Conservation (phyloP, 305 asterid genomes). For the Solanum hybrid region DNA sequence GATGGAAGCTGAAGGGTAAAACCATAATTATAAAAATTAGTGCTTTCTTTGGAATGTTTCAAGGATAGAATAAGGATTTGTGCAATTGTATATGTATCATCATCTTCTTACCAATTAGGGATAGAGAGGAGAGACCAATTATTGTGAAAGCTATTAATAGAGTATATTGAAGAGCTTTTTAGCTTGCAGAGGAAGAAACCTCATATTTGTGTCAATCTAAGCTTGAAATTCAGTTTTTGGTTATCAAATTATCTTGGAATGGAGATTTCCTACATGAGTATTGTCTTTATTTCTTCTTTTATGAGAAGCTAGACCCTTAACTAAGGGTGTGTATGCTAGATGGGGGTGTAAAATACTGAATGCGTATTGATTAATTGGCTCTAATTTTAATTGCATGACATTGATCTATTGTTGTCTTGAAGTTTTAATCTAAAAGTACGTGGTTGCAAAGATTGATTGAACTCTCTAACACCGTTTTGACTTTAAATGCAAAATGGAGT, state of each 20-base stretch:
- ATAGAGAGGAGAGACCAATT: too few relatives aligned
- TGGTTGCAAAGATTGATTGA: not conserved
- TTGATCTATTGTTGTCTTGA: not conserved
- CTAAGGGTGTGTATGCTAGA: not conserved
- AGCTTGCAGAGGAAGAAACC: not conserved
- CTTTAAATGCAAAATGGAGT: not conserved
- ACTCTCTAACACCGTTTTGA: not conserved
- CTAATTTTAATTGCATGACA: not conserved
- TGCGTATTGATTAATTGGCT: not conserved
- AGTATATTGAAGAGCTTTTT: not conserved
- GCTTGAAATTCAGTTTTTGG: not conserved
- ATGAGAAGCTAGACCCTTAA: not conserved
- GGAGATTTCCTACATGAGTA: not conserved
- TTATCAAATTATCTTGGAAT: not conserved
- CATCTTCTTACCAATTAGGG: not conserved
- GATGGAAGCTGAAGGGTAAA: not conserved
- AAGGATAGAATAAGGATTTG: not conserved
- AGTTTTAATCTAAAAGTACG: not conserved
- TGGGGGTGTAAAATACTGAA: not conserved
- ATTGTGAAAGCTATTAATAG: not conserved
- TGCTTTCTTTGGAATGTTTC: not conserved
- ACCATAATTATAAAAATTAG: too few relatives aligned
- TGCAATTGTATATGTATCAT: not conserved
- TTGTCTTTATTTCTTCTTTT: not conserved
- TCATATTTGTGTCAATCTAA: not conserved